Base-by-base conservation (phyloP, 208 protist species). In the Crithidia fasciculata region DNA sequence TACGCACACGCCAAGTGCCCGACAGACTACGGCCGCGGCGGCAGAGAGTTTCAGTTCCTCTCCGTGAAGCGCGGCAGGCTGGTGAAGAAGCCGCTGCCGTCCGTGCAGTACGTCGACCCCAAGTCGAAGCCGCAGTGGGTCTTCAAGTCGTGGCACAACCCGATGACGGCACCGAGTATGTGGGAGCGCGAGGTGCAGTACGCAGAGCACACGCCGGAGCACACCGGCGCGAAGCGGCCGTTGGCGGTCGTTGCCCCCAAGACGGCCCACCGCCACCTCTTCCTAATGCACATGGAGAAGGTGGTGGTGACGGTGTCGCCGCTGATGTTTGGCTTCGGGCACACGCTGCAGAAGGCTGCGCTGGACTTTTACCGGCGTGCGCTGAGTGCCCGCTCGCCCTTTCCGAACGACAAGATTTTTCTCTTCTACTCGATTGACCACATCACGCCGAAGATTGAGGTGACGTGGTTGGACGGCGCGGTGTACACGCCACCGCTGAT, bases 101-200 rank as follows among this genome's bases (percentile, higher is more conserved):
- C 74, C 56, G 90, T 95, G 58, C 93, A 97, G 81, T 96, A 96
- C 69, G 88, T 92, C n/a, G 18, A 72, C 43, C 68, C 74, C 15
- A 78, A 73, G 15, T 89, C 90, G 40, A 92, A 92, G 74, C 93
- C 93, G 16, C 86, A 81, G 74, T 97, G 93, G 91, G 71, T 95
- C 41, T 97, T 94, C 76, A 97, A 97, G 83, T 95, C 93, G 58
- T 97, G 93, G 91, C 90, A 97, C 80, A 91, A 90, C 68, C 86
- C 93, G 5, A 78, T 95, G 19, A 83, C 77, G 9, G 80, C 90
- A 43, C 74, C 84, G 19, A 88, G 72, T 40, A 95, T 95, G 89
- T 97, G 93, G 93, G 84, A 95, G 76, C 83, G 93, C 44, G 90
- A 97, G 78, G 90, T 97, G 60, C 89, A 95, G 85, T 97, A 97